These are phyloP conservation scores for Suillus alpinus DNA, from an alignment of 768 basidiomycete genomes.

Conservation along the genomic window DNA sequence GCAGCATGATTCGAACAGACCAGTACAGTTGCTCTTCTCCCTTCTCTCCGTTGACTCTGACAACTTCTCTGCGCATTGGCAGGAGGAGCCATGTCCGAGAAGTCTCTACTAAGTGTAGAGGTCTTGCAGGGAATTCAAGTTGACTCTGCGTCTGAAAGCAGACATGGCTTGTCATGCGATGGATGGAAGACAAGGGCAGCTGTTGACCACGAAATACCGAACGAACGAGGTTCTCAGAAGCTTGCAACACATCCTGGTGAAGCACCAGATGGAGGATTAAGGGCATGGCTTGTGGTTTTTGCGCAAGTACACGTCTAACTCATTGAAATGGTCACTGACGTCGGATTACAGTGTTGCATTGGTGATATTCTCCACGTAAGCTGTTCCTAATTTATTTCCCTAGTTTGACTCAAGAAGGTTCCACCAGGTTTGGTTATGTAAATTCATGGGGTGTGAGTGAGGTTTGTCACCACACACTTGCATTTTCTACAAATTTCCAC, in stretches of 20 bases:
- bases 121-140: not conserved
- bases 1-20: not conserved
- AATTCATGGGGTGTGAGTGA: conserved; percentile 71
- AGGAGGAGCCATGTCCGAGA: not conserved
- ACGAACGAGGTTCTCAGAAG: conserved; percentile 3
- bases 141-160: not conserved
- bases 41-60: not conserved
- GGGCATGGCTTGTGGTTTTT: conserved; percentile 30
- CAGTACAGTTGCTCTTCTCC: not conserved
- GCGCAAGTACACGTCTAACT: conserved; percentile 16
- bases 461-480: not conserved
- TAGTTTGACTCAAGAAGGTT: not conserved
- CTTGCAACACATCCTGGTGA: conserved; percentile 19
- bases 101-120: not conserved
- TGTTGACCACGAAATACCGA: not conserved
- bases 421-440: conserved; percentile 58
- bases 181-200: not conserved
- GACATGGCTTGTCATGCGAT: not conserved
- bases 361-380: not conserved
- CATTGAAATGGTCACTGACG: conserved; percentile 14
- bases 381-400: not conserved
- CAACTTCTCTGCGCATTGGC: not conserved
- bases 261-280: conserved; percentile 29
- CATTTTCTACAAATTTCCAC: not conserved
- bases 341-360: conserved; percentile 38